These are phyloP conservation scores for Porphyrellus cyaneotinctus DNA, from an alignment of 768 basidiomycete species.

Conservation along the genomic window DNA sequence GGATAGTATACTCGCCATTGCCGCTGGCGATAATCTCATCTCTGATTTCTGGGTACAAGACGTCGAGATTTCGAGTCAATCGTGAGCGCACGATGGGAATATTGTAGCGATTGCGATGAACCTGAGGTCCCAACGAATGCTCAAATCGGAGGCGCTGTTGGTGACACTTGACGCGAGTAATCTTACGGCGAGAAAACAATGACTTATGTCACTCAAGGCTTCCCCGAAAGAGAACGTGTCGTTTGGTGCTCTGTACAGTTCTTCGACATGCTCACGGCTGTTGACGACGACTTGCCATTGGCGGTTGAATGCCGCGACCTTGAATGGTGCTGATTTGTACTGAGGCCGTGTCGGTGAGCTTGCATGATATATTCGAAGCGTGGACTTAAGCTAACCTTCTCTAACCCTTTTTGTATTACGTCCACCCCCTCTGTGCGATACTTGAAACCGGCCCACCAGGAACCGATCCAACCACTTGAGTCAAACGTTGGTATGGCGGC, in stretches of 20 bases:
- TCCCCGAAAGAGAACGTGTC: background rate
- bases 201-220: background rate
- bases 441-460: slow-evolving; percentile 14
- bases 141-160: background rate
- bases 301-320: background rate
- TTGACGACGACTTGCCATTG: background rate
- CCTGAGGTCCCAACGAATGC: background rate
- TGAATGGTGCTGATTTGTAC: background rate
- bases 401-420: slow-evolving; percentile 32
- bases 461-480: slow-evolving; percentile 2
- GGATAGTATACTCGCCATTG: background rate
- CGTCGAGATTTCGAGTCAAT: background rate
- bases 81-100: background rate
- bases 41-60: background rate
- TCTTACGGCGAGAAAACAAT: background rate
- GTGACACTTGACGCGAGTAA: background rate
- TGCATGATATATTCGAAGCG: background rate
- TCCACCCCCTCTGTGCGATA: slow-evolving; percentile 9
- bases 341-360: background rate
- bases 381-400: slow-evolving; percentile 18
- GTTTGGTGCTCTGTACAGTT: background rate
- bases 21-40: background rate
- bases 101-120: background rate
- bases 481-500: slow-evolving; percentile 1
- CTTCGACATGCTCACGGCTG: background rate